Percentiles rank a stretch among this genome's conserved stretches.
These are phyloP conservation scores for Alternaria gansuensis DNA, from an alignment of 2,329 filamentous ascomycete genomes.

Conservation along the genomic window DNA sequence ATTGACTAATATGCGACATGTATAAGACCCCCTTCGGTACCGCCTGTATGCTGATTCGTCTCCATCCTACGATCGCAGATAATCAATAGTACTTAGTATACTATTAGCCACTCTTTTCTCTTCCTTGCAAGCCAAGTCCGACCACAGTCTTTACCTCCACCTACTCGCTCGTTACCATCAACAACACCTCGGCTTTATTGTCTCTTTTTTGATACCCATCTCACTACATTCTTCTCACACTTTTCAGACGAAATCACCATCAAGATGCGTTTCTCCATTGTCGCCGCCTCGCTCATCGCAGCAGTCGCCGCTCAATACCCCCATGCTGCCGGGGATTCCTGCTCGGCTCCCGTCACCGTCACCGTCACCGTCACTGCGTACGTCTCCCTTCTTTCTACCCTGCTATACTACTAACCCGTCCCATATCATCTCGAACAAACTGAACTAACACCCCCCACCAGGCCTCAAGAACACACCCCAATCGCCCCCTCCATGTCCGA, in stretches of 20 bases:
- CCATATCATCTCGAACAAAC: too few species aligned
- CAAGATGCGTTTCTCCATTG: constrained; percentile 47
- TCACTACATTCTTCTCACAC: constrained; percentile 16
- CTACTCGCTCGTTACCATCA: constrained; percentile 10
- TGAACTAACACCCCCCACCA: constrained; percentile 16
- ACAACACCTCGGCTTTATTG: constrained; percentile 15
- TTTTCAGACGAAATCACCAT: constrained; percentile 17
- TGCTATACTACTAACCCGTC: not conserved
- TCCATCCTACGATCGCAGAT: constrained; percentile 23
- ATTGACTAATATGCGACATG: constrained; percentile 19
- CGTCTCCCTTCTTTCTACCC: constrained; percentile 13
- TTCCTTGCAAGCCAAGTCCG: constrained; percentile 14
- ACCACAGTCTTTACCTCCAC: constrained; percentile 25
- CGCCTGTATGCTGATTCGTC: constrained; percentile 2
- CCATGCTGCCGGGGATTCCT: constrained; percentile 31
- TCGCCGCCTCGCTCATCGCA: constrained; percentile 39
- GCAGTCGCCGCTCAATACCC: constrained; percentile 37
- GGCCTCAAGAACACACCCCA: constrained; percentile 35
- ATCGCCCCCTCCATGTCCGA: constrained; percentile 30
- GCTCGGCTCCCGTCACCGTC: constrained; percentile 35
- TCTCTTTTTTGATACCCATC: constrained; percentile 21
- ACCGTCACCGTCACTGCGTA: constrained; percentile 48
- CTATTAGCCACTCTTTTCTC: constrained; percentile 45
- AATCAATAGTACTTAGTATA: constrained; percentile 37
- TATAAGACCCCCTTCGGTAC: constrained; percentile 29